These are phyloP conservation scores for Thuja plicata DNA, from an alignment of 83 land plant genomes.

Conservation along the genomic window DNA sequence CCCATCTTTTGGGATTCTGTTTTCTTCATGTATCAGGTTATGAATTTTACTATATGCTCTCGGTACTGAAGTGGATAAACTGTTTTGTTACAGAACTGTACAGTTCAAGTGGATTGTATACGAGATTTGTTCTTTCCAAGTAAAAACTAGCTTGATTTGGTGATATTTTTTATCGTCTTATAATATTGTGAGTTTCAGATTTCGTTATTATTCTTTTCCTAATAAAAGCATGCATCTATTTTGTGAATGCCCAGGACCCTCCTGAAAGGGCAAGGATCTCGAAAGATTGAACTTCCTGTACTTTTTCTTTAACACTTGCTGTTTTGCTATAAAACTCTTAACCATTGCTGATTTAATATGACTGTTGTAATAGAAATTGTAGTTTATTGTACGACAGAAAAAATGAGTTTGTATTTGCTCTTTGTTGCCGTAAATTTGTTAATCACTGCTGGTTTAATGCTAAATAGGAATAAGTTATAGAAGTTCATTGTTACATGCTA, in stretches of 20 bases:
- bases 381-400: background rate
- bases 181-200: constrained; percentile 10
- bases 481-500: background rate
- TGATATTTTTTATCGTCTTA: background rate
- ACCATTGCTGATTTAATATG: background rate
- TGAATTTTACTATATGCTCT: background rate
- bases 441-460: background rate
- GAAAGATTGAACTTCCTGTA: background rate
- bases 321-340: background rate
- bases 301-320: background rate
- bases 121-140: background rate
- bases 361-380: background rate
- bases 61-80: background rate
- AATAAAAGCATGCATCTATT: background rate
- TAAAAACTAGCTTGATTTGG: background rate
- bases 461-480: background rate
- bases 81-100: background rate
- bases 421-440: background rate
- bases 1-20: background rate
- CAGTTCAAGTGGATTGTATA: background rate
- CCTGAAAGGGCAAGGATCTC: background rate
- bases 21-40: background rate
- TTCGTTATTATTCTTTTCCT: background rate
- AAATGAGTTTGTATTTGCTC: background rate
- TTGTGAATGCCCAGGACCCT: background rate